Conservation (phyloP, 495 filamentous ascomycete genomes). For the Oidiodendron maius region DNA sequence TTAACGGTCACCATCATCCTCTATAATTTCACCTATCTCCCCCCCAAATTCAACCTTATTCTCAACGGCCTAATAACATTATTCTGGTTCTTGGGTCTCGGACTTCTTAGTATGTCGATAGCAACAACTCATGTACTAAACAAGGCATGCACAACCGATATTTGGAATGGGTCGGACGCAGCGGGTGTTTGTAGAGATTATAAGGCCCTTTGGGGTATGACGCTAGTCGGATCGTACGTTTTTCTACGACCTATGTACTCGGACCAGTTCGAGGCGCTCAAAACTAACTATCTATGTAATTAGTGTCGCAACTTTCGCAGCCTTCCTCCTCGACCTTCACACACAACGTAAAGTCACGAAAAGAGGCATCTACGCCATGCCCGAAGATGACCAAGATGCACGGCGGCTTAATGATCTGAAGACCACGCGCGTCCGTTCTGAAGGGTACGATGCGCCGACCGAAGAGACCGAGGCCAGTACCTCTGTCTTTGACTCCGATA, state of each 20-base stretch:
- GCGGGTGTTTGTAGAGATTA: slow-evolving; percentile 58
- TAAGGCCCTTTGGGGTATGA: slow-evolving; percentile 63
- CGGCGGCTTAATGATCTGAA: slow-evolving; percentile 15
- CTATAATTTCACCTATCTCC: slow-evolving; percentile 51
- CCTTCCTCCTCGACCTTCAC: slow-evolving; percentile 45
- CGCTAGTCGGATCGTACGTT: slow-evolving; percentile 38
- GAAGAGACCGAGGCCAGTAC: slow-evolving; percentile 1
- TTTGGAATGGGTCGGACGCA: slow-evolving; percentile 53
- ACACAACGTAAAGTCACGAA: slow-evolving; percentile 36
- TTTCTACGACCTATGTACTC: not conserved
- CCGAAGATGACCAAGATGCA: slow-evolving; percentile 20
- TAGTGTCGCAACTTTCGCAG: slow-evolving; percentile 35
- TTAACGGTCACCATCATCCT: slow-evolving; percentile 47
- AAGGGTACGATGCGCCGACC: slow-evolving; percentile 10
- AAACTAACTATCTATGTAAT: not conserved
- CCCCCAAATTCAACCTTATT: slow-evolving; percentile 46
- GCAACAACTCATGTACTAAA: slow-evolving; percentile 45
- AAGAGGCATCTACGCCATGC: slow-evolving; percentile 42
- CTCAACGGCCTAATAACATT: slow-evolving; percentile 45
- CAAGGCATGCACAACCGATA: slow-evolving; percentile 43
- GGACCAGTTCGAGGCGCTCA: not conserved
- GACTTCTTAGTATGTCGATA: slow-evolving; percentile 51
- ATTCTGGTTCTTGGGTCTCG: slow-evolving; percentile 53
- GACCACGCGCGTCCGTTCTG: not conserved
- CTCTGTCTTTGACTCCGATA: slow-evolving; percentile 10